Conservation (phyloP, 768 basidiomycete species). For the Mrakia hoshinonis region DNA sequence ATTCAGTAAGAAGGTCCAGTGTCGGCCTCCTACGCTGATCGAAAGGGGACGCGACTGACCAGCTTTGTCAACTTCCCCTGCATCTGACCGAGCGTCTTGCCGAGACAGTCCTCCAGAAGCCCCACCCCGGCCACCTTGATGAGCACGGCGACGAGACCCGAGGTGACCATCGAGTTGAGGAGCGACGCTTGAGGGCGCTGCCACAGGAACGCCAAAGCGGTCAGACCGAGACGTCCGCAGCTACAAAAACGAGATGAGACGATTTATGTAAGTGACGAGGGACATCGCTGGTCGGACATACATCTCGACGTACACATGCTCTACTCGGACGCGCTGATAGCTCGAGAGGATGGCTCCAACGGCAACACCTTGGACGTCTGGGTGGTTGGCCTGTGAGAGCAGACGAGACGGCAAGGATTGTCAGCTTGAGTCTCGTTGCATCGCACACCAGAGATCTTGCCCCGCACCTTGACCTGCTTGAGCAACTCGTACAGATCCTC, state of each 20-base stretch:
- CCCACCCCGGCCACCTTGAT: conserved; percentile 97
- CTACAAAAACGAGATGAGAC: conserved; percentile 42
- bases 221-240: conserved; percentile 69
- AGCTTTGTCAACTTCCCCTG: conserved; percentile 61
- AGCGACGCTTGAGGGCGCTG: conserved; percentile 81
- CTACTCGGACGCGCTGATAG: conserved; percentile 91
- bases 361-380: conserved; percentile 75
- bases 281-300: not conserved
- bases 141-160: conserved; percentile 68
- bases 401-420: conserved; percentile 12
- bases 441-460: no score
- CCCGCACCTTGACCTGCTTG: conserved; percentile 64
- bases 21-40: not conserved
- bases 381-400: conserved; percentile 55
- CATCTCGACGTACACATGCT: conserved; percentile 69
- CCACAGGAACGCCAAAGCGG: conserved; percentile 83
- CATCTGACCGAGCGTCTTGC: conserved; percentile 65
- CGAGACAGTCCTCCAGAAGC: conserved; percentile 65
- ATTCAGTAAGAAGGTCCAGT: not conserved
- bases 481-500: conserved; percentile 79
- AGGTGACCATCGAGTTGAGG: conserved; percentile 73
- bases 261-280: not conserved
- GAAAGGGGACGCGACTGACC: conserved; percentile 46
- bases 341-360: conserved; percentile 96
- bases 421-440: not conserved